A percentile compares a stretch with the other conserved stretches of the same genome.
Conservation (phyloP, 2,329 filamentous ascomycete genomes). For the Colletotrichum echinochloae region DNA sequence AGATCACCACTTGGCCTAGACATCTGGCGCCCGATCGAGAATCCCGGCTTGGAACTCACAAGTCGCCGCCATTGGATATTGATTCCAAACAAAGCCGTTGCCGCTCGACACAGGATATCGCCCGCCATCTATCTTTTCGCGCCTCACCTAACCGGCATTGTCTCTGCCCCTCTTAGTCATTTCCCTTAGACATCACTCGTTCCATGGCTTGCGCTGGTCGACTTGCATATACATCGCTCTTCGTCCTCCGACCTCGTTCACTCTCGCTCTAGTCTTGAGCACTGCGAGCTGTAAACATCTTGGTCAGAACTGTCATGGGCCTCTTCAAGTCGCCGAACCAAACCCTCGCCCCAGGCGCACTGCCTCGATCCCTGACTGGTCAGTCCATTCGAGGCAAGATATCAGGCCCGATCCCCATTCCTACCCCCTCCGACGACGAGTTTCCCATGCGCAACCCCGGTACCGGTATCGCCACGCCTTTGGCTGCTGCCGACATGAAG, state of each 20-base stretch:
- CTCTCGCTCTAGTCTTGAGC: slow-evolving; percentile 25
- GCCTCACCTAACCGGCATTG: slow-evolving; percentile 29
- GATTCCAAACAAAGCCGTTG: slow-evolving; percentile 24
- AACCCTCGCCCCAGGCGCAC: slow-evolving; percentile 54
- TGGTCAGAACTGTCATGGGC: slow-evolving; percentile 47
- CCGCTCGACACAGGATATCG: slow-evolving; percentile 35
- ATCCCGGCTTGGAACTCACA: slow-evolving; percentile 20
- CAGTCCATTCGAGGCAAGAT: slow-evolving; percentile 69
- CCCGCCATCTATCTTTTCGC: slow-evolving; percentile 13
- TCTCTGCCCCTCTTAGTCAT: slow-evolving; percentile 24
- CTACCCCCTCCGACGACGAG: slow-evolving; percentile 62
- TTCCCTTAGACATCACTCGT: slow-evolving; percentile 7
- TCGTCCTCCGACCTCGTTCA: slow-evolving; percentile 19
- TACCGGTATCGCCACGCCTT: slow-evolving; percentile 50
- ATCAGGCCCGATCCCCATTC: slow-evolving; percentile 70
- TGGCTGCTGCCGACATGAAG: slow-evolving; percentile 45
- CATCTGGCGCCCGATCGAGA: slow-evolving; percentile 32
- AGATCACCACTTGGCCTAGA: slow-evolving; percentile 41
- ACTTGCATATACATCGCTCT: slow-evolving; percentile 36
- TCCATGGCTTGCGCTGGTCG: slow-evolving; percentile 36
- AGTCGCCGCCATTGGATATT: slow-evolving; percentile 7
- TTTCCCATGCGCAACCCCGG: slow-evolving; percentile 63
- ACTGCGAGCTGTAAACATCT: slow-evolving; percentile 19
- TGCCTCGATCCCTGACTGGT: slow-evolving; percentile 49
- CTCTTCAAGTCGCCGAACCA: slow-evolving; percentile 58